Evolutionary conservation across 352 stramenopile species (phyloP).

Genomic region (Globisporangium yorkense): DNA sequence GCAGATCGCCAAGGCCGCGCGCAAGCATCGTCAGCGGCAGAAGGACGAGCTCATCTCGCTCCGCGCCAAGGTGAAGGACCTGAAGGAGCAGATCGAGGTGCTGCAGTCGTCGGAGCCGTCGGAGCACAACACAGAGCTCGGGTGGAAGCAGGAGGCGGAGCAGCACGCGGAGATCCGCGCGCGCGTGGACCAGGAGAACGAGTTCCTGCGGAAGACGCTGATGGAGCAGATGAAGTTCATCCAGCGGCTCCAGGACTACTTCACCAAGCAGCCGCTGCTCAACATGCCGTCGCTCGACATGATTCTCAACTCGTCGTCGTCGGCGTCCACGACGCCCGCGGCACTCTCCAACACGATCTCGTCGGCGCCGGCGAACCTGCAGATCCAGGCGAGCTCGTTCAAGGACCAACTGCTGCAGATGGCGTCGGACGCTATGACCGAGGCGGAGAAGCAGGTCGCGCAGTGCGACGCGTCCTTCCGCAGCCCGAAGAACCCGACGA

Average conservation of each 20-base stretch:
- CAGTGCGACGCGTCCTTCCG: constrained; percentile 74
- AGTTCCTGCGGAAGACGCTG: constrained; percentile 84
- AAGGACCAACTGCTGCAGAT: constrained; percentile 68
- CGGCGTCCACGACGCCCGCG: constrained; percentile 41
- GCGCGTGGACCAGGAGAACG: constrained; percentile 86
- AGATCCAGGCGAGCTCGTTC: constrained; percentile 76
- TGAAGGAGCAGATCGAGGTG: constrained; percentile 89
- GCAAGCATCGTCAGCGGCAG: constrained; percentile 84
- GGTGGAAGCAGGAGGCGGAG: constrained; percentile 87
- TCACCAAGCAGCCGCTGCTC: constrained; percentile 86
- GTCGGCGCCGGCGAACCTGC: constrained; percentile 46
- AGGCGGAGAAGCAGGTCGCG: constrained; percentile 55
- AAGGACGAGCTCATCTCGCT: constrained; percentile 86
- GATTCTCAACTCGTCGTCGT: constrained; percentile 78
- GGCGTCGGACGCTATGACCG: constrained; percentile 52
- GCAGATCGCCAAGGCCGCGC: constrained; percentile 84
- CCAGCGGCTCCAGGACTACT: constrained; percentile 86
- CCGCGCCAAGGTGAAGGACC: constrained; percentile 82
- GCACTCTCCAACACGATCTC: constrained; percentile 68
- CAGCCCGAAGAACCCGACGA: constrained; percentile 80
- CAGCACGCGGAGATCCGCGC: constrained; percentile 85
- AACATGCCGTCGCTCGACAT: constrained; percentile 86
- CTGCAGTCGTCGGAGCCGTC: constrained; percentile 84
- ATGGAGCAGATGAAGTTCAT: constrained; percentile 93
- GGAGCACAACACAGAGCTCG: constrained; percentile 85